Conservation (phyloP, 352 stramenopile species). For the Phytophthora melonis region DNA sequence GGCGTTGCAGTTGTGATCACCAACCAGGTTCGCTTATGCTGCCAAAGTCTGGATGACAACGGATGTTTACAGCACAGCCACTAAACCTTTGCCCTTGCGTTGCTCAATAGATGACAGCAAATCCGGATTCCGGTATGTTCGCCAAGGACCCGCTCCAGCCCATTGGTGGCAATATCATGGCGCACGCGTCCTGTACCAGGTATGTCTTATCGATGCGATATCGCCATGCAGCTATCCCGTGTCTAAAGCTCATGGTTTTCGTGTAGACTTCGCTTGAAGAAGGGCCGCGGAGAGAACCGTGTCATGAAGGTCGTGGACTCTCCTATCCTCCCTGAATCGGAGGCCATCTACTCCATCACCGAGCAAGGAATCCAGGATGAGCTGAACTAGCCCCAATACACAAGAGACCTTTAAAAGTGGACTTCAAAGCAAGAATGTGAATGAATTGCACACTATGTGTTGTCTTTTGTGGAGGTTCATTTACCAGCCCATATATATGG, state of each 20-base stretch:
- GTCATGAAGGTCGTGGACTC: conserved; percentile 98
- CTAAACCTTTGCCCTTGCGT: not conserved
- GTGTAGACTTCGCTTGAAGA: conserved; percentile 92
- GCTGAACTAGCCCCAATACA: conserved; percentile 72
- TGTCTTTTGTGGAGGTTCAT: not conserved
- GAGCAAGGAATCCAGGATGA: conserved; percentile 95
- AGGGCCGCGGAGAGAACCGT: conserved; percentile 98
- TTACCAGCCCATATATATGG: not conserved
- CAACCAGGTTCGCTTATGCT: conserved; percentile 70
- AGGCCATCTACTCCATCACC: conserved; percentile 98
- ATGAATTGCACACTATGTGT: not conserved
- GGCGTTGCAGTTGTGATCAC: conserved; percentile 96
- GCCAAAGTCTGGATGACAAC: not conserved
- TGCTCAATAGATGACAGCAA: conserved; percentile 81
- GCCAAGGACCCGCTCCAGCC: conserved; percentile 91
- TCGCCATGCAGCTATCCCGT: not conserved
- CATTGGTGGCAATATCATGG: conserved; percentile 93
- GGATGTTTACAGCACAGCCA: not conserved
- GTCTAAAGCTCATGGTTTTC: conserved; percentile 17
- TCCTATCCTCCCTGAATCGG: conserved; percentile 97
- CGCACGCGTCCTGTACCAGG: conserved; percentile 84
- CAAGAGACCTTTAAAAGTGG: not conserved
- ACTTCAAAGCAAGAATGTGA: conserved; percentile 21
- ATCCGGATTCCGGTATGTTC: conserved; percentile 92
- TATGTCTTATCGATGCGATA: conserved; percentile 26